A percentile compares a stretch with the other conserved stretches of the same genome.
Conservation (phyloP, 192 early-diverging fungal species). For the Allomyces javanicus region DNA sequence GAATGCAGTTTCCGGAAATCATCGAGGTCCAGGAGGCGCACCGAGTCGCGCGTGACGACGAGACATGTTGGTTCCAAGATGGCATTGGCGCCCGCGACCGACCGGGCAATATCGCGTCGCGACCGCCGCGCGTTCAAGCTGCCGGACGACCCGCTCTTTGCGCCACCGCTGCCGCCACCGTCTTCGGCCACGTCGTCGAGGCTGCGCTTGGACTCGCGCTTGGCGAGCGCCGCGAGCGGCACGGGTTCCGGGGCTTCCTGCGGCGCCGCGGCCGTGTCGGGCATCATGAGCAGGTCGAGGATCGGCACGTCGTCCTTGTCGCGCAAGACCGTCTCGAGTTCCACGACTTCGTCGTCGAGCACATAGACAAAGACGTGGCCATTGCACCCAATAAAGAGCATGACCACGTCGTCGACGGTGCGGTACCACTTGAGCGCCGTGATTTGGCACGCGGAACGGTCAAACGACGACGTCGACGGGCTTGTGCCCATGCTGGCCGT, state of each 20-base stretch:
- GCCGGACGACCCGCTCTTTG: no score
- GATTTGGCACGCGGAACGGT: not conserved
- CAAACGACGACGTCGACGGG: no score
- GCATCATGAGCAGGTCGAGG: not conserved
- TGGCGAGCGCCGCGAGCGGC: not conserved
- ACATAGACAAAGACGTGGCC: not conserved
- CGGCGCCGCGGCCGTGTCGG: not conserved
- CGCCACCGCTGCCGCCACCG: no score
- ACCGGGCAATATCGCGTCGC: not conserved
- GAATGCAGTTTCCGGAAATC: not conserved
- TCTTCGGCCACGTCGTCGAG: no score
- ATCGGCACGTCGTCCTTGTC: not conserved
- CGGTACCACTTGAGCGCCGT: not conserved
- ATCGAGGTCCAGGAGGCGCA: not conserved
- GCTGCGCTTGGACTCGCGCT: not conserved
- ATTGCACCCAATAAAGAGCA: not conserved
- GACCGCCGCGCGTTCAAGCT: not conserved
- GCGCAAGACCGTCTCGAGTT: not conserved
- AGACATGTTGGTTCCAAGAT: not conserved
- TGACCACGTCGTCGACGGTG: not conserved
- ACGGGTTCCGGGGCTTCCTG: not conserved
- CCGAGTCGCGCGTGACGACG: not conserved
- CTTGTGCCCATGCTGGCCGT: no score
- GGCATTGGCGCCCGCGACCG: no score
- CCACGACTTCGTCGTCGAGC: not conserved